Evolutionary conservation across 495 filamentous ascomycete genomes (phyloP), one percentile per base, ranked within the genome.

Genomic region (Staphylotrichum longicolle): DNA sequence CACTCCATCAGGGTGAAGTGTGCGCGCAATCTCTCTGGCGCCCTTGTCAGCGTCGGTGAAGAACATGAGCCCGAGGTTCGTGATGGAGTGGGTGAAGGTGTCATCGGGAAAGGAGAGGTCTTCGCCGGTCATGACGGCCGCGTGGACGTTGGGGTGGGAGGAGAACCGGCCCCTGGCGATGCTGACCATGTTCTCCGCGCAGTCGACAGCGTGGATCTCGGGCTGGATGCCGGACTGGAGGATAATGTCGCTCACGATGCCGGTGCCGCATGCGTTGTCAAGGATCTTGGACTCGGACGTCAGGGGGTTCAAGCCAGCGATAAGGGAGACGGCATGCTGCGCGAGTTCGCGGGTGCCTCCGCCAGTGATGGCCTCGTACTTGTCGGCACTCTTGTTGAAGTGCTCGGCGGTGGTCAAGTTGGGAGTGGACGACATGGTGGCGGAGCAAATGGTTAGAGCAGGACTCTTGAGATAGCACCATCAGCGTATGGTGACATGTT

Each of bases 61-160:
- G 46, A 48, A 48, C 46, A 48, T 48, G 46, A 48, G 46, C 46
- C 46, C 46, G 46, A 48, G 46, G 15, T 48, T 48, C 15, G 46
- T 48, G 46, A 48, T 48, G 46, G 46, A 48, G 46, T 48, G 46
- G 46, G 46, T 48, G 46, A 48, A 48, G 46, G 46, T 48, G 46
- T 48, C 46, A 15, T 48, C 20, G 46, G 46, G 46, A 15, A 48
- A 48, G 15, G 46, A 48, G 46, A 48, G 46, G 27, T 30, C 46
- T 15, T 48, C 46, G 46, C 46, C 46, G 46, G 46, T 4, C 46
- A 48, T 48, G 46, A 48, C 46, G 46, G 46, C 46, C 46, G 46
- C 15, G 46, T 48, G 46, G 46, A 30, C 46, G 46, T 48, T 48
- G 46, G 46, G 46, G 46, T 48, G 15, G 46, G 46, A 48, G 46